Evolutionary conservation across 805 yeast species (phyloP), one percentile per base, ranked within the genome.

Genomic region (Lachancea dasiensis): DNA sequence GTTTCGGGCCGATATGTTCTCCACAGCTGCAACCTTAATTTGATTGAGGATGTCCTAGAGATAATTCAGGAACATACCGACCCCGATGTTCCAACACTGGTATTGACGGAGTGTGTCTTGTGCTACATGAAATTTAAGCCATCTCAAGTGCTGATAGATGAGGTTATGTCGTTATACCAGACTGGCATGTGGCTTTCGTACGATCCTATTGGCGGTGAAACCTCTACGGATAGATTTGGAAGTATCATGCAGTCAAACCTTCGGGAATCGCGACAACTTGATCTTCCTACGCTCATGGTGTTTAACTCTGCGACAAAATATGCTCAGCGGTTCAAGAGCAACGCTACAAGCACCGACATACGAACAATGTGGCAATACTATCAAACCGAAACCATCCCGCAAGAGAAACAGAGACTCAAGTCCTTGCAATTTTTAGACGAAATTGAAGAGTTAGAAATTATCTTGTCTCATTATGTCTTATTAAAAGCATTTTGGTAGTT

Each of bases 201-300:
- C 54, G 83, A 77, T 45, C 83, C 83, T 3, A 72, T 77, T 56
- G 76, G 79, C 0, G 70, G 78, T 6, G 54, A 57, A 9, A 75
- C 68, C 36, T 54, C 66, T 4, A 45, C 46, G 19, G 61, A 58
- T 38, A 46, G 52, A 14, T 77, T 77, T 55, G 82, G 82, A 1
- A 45, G 49, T 1, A 70, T 76, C 11, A 77, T 77, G 83, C 64
- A 69, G 20, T 63, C 63, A 15, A 77, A 77, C 48, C 54, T 77
- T 36, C 50, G 55, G 33, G 64, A 61, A 16, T 57, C 81, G 22
- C 74, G 78, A 21, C 66, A 72, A 16, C 59, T 73, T 39, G 54
- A 68, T 27, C 54, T 66, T 62, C 68, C 68, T 3, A 61, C 69
- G 13, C 30, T 65, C 42, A 41, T 62, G 60, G 37, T 56, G 43